Percentiles rank a stretch among this genome's conserved stretches.
These are phyloP conservation scores for Acanthamoeba castellanii DNA, from an alignment of 208 protist genomes.

Conservation along the genomic window DNA sequence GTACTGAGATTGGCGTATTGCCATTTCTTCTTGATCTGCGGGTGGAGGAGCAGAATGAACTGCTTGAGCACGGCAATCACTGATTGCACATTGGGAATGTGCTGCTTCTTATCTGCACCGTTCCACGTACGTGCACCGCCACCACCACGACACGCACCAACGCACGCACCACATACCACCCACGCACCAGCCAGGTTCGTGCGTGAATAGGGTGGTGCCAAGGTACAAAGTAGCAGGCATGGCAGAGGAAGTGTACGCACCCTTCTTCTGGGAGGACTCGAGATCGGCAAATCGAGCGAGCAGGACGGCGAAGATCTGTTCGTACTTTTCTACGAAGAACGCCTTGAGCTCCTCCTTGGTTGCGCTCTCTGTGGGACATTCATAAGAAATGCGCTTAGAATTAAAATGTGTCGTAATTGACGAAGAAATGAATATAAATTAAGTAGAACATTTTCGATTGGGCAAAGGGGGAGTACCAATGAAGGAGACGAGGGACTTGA, in stretches of 20 bases:
- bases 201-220: no score
- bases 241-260: background rate
- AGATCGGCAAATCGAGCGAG: slow-evolving; percentile 59
- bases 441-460: background rate
- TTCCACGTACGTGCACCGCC: background rate
- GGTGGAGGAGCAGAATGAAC: slow-evolving; percentile 36
- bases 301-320: slow-evolving; percentile 66
- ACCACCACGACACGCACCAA: background rate
- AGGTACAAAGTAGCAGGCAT: background rate
- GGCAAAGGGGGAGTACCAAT: background rate
- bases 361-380: background rate
- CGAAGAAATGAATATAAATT: background rate
- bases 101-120: slow-evolving; percentile 62
- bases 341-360: slow-evolving; percentile 26
- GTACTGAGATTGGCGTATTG: slow-evolving; percentile 67
- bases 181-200: background rate
- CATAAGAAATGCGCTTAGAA: background rate
- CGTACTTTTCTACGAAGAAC: slow-evolving; percentile 31
- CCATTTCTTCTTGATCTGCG: slow-evolving; percentile 58
- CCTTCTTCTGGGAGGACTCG: slow-evolving; percentile 68
- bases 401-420: background rate
- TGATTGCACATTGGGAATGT: slow-evolving; percentile 15
- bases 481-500: slow-evolving; percentile 61
- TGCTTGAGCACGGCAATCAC: slow-evolving; percentile 40
- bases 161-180: no score